Percentiles rank a stretch among this genome's conserved stretches.
These are phyloP conservation scores for Tephrocybe sp. DNA, from an alignment of 768 basidiomycete species.

Conservation along the genomic window DNA sequence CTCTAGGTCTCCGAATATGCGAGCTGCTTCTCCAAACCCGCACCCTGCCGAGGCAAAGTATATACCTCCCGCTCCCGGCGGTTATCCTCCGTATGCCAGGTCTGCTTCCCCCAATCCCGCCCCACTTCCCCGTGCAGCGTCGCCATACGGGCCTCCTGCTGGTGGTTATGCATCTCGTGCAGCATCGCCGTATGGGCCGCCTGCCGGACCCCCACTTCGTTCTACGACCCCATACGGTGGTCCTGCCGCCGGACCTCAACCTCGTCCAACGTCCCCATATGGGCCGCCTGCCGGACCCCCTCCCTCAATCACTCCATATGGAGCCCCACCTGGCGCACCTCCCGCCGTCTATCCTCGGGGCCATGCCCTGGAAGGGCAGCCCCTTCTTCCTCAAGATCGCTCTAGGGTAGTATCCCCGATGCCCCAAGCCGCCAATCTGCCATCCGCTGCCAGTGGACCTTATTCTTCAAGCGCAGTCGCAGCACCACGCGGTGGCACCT, in stretches of 20 bases:
- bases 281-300: neutral
- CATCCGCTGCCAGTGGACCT: conserved; percentile 15
- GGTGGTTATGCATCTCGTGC: conserved; percentile 29
- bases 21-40: conserved; percentile 37
- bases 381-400: conserved; percentile 27
- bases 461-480: conserved; percentile 18
- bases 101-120: neutral
- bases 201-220: conserved; percentile 14
- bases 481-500: conserved; percentile 22
- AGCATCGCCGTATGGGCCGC: conserved; percentile 38
- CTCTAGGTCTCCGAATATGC: conserved; percentile 16
- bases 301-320: conserved; percentile 43
- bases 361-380: conserved; percentile 55
- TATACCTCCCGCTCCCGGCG: conserved; percentile 17
- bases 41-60: conserved; percentile 43
- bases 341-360: conserved; percentile 51
- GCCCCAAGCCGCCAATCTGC: conserved; percentile 31
- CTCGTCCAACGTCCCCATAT: conserved; percentile 26
- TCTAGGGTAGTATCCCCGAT: conserved; percentile 56
- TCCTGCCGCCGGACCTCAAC: conserved; percentile 9
- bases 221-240: too few relatives aligned
- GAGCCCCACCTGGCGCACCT: conserved; percentile 20
- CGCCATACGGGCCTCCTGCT: conserved; percentile 34
- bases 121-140: conserved; percentile 26
- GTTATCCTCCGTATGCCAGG: conserved; percentile 9